Evolutionary conservation across 805 yeast genomes (phyloP), one percentile per base, ranked within the genome.

Genomic region (Wickerhamiella occidentalis): DNA sequence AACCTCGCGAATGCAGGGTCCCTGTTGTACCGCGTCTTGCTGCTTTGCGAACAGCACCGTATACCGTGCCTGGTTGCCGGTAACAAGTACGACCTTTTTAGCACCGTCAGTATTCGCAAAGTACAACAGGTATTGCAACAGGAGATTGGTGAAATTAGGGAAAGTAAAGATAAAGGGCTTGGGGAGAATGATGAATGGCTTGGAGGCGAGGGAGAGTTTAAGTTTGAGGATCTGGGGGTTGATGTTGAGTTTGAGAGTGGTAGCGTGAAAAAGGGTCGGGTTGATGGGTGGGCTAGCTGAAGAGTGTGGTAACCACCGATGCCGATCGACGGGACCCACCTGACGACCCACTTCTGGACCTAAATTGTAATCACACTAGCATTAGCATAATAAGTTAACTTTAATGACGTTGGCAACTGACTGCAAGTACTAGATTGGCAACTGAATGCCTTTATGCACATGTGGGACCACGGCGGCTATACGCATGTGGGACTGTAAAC

Each of bases 31-130:
- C 70, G 75, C 44, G 66, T 86, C 38, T 70, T 87, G 40, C 68
- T 74, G 36, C 58, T 71, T 15, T 77, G 90, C 1, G 96, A 85
- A 61, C 67, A 65, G 55, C 68, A 72, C 46, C 77, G 79, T 15
- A 73, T 83, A 19, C 90, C 85, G 60, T 70, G 83, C 38, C 68
- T 83, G 44, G 66, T 92, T 51, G 92, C 88, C 15, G 79, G 92
- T 53, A 90, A 90, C 68, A 90, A 90, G 63, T 74, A 76, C 47
- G 97, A 92, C 58, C 73, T 80, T 36, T 92, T 92, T 67, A 85
- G 86, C 53, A 76, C 94, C 13, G 75, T 85, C 56, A 90, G 92
- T 18, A 70, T 79, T 8, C 58, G 65, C 46, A 79, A 82, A 59
- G 75, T 88, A 47, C 73, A 68, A 55, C 70, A 70, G 22, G 62